Evolutionary conservation across 768 basidiomycete species (phyloP).

Genomic region (Pleurotus tuoliensis): DNA sequence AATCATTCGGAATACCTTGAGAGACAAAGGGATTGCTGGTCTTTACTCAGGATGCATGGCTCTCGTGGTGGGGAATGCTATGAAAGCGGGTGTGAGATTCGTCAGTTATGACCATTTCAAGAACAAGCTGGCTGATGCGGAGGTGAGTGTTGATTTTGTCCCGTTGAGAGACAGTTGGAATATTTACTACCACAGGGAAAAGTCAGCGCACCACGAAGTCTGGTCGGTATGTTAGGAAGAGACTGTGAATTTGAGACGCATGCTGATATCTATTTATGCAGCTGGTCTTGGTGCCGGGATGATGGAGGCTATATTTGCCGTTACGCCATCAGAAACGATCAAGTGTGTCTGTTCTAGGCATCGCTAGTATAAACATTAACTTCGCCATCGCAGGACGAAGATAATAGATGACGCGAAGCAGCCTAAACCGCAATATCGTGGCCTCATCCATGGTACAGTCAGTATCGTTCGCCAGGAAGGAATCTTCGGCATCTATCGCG

Average conservation of each 20-base stretch:
- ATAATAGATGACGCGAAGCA: conserved; percentile 92
- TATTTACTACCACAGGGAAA: conserved; percentile 62
- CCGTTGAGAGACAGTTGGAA: neutral
- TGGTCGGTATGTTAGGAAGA: conserved; percentile 51
- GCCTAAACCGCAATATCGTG: conserved; percentile 79
- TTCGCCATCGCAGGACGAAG: conserved; percentile 67
- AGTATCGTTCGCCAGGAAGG: conserved; percentile 86
- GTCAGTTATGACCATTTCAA: conserved; percentile 95
- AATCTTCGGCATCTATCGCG: conserved; percentile 79
- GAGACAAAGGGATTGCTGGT: conserved; percentile 71
- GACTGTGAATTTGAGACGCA: too few species aligned
- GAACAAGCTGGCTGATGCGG: conserved; percentile 68
- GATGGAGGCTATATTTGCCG: conserved; percentile 90
- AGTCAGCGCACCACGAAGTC: conserved; percentile 80
- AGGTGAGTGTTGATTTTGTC: conserved; percentile 47
- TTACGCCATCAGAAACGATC: conserved; percentile 97
- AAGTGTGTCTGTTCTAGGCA: conserved; percentile 55
- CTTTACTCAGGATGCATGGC: conserved; percentile 94
- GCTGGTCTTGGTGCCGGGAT: conserved; percentile 86
- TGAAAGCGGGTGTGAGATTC: conserved; percentile 96
- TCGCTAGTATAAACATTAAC: neutral
- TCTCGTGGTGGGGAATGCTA: conserved; percentile 84
- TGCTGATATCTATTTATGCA: conserved; percentile 15
- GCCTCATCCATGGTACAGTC: conserved; percentile 79
- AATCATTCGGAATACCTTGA: conserved; percentile 72